Percentiles rank a stretch among this genome's conserved stretches.
These are phyloP conservation scores for Onygenales sp. DNA, from an alignment of 2,329 filamentous ascomycete species.

Conservation along the genomic window DNA sequence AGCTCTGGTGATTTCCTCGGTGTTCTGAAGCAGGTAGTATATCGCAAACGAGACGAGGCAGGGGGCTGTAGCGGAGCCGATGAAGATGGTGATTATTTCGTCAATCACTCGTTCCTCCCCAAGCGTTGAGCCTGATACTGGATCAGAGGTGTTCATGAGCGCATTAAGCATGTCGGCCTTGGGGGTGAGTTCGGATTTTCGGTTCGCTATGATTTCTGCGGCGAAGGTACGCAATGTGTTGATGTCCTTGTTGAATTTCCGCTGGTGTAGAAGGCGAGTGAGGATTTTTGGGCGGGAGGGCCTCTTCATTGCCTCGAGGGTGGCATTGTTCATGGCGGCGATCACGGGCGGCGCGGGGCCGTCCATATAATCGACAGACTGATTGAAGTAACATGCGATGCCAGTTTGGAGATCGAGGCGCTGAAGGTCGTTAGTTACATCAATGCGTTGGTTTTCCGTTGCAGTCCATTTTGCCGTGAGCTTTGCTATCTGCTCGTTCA, in stretches of 20 bases:
- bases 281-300: conserved; percentile 43
- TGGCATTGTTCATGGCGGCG: conserved; percentile 46
- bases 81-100: conserved; percentile 59
- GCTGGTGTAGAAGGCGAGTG: conserved; percentile 43
- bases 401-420: conserved; percentile 45
- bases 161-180: conserved; percentile 54
- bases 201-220: conserved; percentile 47
- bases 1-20: conserved; percentile 49
- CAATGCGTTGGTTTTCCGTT: conserved; percentile 25
- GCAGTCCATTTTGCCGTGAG: conserved; percentile 43
- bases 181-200: conserved; percentile 44
- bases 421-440: conserved; percentile 42
- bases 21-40: conserved; percentile 56
- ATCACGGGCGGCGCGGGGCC: conserved; percentile 42
- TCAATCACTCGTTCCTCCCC: conserved; percentile 54
- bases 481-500: conserved; percentile 42
- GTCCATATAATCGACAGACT: conserved; percentile 39
- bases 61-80: conserved; percentile 60
- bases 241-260: conserved; percentile 47
- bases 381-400: conserved; percentile 43
- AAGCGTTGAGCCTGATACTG: conserved; percentile 50
- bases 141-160: conserved; percentile 51
- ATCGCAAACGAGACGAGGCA: conserved; percentile 57
- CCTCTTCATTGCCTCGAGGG: conserved; percentile 47
- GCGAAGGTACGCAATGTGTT: conserved; percentile 47